These are phyloP conservation scores for Gentiana straminea DNA, from an alignment of 257 asterid species.

Conservation along the genomic window DNA sequence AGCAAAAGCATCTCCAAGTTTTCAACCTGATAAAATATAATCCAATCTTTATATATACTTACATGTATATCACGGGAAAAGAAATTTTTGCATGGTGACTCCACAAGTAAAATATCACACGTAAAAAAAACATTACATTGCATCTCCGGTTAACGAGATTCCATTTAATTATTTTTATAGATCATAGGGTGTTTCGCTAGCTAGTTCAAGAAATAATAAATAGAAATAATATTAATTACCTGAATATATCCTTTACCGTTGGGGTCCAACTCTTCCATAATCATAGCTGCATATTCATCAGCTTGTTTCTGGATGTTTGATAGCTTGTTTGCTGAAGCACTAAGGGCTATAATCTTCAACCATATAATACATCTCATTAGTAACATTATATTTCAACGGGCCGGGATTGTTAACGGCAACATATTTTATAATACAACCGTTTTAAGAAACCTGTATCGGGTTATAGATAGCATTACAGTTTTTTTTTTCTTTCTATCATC, in stretches of 20 bases:
- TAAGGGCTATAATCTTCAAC: conserved; percentile 56
- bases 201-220: too few relatives aligned
- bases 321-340: conserved; percentile 81
- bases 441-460: not conserved
- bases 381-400: not conserved
- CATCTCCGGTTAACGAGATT: not conserved
- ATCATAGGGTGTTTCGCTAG: too few relatives aligned
- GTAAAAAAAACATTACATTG: not conserved
- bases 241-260: conserved; percentile 47
- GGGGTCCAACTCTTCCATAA: conserved; percentile 87
- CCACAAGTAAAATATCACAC: not conserved
- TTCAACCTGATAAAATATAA: conserved; percentile 40
- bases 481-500: not conserved
- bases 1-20: conserved; percentile 64
- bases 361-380: too few relatives aligned
- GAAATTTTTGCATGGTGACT: not conserved
- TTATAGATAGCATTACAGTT: not conserved
- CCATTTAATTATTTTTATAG: not conserved
- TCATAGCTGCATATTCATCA: conserved; percentile 71
- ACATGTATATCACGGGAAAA: too few relatives aligned
- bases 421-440: not conserved
- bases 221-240: conserved; percentile 31
- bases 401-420: not conserved
- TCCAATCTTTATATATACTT: too few relatives aligned
- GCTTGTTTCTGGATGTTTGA: conserved; percentile 68